These are phyloP conservation scores for Uronychia binucleata DNA, from an alignment of 73 alveolate species.

Conservation along the genomic window DNA sequence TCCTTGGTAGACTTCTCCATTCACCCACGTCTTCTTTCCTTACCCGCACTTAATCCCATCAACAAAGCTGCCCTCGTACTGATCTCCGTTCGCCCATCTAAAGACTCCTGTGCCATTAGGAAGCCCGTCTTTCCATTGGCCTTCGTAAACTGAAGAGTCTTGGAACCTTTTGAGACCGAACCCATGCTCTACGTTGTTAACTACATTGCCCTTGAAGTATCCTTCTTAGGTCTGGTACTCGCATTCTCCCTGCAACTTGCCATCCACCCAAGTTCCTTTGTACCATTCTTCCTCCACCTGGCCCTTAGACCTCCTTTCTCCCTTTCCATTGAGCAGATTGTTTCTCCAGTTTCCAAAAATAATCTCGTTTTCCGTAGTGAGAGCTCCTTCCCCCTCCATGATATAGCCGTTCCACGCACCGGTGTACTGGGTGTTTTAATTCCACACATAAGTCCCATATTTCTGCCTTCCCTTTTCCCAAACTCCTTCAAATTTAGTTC, in stretches of 20 bases:
- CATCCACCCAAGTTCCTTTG: slow-evolving; percentile 10
- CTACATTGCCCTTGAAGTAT: not conserved
- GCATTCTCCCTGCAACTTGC: not conserved
- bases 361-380: not conserved
- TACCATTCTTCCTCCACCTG: not conserved
- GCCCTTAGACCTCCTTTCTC: slow-evolving; percentile 6
- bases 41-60: not conserved
- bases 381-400: slow-evolving; percentile 23
- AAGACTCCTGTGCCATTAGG: not conserved
- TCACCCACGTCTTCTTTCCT: slow-evolving; percentile 5
- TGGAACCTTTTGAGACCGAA: not conserved
- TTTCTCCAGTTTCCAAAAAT: slow-evolving; percentile 2
- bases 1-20: slow-evolving; percentile 47
- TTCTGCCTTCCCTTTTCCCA: not conserved
- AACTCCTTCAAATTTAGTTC: not conserved
- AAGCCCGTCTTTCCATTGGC: not conserved
- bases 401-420: slow-evolving; percentile 10
- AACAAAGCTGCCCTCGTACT: not conserved
- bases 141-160: not conserved
- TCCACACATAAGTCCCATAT: slow-evolving; percentile 3
- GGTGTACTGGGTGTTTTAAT: not conserved
- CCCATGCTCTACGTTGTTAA: slow-evolving; percentile 9
- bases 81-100: not conserved
- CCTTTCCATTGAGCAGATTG: slow-evolving; percentile 2
- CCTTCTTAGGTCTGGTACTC: not conserved